Percentiles rank a stretch among this genome's conserved stretches.
Conservation (phyloP, 2,329 filamentous ascomycete genomes). For the Dactylellina leptospora region DNA sequence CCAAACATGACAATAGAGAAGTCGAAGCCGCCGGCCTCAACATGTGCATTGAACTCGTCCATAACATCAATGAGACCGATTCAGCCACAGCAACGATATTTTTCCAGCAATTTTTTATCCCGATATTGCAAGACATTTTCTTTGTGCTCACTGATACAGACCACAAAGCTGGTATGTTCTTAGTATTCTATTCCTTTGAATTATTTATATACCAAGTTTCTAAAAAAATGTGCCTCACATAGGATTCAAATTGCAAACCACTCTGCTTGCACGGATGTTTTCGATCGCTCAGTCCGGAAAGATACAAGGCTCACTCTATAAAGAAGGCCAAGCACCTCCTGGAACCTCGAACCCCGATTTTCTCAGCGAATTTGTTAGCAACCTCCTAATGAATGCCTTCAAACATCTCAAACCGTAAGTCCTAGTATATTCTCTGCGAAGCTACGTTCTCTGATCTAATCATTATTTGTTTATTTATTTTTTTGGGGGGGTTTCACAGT, state of each 20-base stretch:
- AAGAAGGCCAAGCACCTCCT: conserved; percentile 78
- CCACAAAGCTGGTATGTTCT: conserved; percentile 76
- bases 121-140: conserved; percentile 96
- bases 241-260: conserved; percentile 95
- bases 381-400: conserved; percentile 86
- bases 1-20: conserved; percentile 98
- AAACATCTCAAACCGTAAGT: conserved; percentile 83
- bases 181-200: not conserved
- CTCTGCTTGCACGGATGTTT: conserved; percentile 93
- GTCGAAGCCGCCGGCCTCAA: conserved; percentile 95
- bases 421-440: not conserved
- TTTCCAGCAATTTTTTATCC: conserved; percentile 97
- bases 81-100: conserved; percentile 86
- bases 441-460: not conserved
- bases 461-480: too few relatives aligned
- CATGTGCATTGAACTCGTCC: conserved; percentile 97
- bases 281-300: conserved; percentile 91
- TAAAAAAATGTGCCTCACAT: not conserved
- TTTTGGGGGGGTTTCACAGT: too few relatives aligned
- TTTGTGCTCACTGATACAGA: conserved; percentile 97
- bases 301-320: conserved; percentile 91
- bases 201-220: not conserved
- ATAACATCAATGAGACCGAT: conserved; percentile 95
- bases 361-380: conserved; percentile 84
- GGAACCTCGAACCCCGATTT: conserved; percentile 93